A percentile compares a stretch with the other conserved stretches of the same genome.
Conservation (phyloP, 805 yeast species). For the Metschnikowia peoriensis region DNA sequence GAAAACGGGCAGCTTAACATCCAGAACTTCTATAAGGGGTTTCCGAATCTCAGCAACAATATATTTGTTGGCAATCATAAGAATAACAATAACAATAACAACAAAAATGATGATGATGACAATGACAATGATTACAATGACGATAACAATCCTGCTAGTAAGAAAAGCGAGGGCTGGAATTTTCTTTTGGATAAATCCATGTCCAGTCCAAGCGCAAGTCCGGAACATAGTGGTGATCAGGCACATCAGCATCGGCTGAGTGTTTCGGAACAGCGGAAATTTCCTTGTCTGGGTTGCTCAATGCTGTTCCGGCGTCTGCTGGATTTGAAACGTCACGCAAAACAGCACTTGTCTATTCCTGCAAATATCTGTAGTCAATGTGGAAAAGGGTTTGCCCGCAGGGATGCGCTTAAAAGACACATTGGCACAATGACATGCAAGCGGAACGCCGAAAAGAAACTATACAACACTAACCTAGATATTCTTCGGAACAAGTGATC, state of each 20-base stretch:
- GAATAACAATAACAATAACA: no score
- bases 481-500: constrained; percentile 15
- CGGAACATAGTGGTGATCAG: neutral
- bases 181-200: constrained; percentile 21
- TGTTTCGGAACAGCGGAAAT: constrained; percentile 31
- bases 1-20: constrained; percentile 43
- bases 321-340: constrained; percentile 72
- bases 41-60: constrained; percentile 45
- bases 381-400: constrained; percentile 81
- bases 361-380: constrained; percentile 75
- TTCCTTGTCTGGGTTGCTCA: constrained; percentile 57
- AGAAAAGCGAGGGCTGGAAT: constrained; percentile 34
- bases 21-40: constrained; percentile 39
- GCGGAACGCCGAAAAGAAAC: constrained; percentile 58
- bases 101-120: neutral
- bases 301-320: constrained; percentile 65
- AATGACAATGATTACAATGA: neutral
- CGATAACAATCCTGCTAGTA: constrained; percentile 6
- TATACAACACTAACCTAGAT: constrained; percentile 34
- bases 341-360: constrained; percentile 67
- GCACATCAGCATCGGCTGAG: neutral
- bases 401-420: constrained; percentile 79
- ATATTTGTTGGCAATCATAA: constrained; percentile 25
- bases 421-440: constrained; percentile 71
- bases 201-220: constrained; percentile 3